These are phyloP conservation scores for Leishmania guyanensis DNA, from an alignment of 208 protist species.

Conservation along the genomic window DNA sequence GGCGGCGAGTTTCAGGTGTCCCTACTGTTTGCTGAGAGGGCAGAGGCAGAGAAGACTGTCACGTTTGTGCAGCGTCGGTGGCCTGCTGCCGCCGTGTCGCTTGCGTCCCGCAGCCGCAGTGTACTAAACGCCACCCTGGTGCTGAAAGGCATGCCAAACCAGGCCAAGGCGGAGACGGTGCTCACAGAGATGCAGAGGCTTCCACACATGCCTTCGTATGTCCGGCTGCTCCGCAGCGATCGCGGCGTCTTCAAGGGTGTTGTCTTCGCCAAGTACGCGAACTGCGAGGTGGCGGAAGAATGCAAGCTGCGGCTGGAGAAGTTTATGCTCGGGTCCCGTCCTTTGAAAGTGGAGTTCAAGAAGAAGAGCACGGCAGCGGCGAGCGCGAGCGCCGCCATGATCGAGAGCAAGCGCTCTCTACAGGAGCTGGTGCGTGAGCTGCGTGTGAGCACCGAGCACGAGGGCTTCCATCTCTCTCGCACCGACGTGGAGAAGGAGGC, in stretches of 20 bases:
- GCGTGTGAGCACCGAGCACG: slow-evolving; percentile 76
- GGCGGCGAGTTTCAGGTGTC: slow-evolving; percentile 56
- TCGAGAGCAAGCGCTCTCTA: slow-evolving; percentile 42
- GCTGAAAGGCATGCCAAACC: slow-evolving; percentile 76
- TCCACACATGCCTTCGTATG: slow-evolving; percentile 74
- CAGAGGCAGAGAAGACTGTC: slow-evolving; percentile 64
- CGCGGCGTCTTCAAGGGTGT: slow-evolving; percentile 85
- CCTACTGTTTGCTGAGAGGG: slow-evolving; percentile 73
- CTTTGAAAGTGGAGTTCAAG: slow-evolving; percentile 86
- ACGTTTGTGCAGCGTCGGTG: slow-evolving; percentile 64
- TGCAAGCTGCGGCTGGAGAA: slow-evolving; percentile 87
- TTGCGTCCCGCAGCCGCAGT: slow-evolving; percentile 61
- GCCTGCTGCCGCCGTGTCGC: slow-evolving; percentile 46
- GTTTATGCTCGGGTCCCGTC: slow-evolving; percentile 53
- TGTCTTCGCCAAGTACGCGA: slow-evolving; percentile 86
- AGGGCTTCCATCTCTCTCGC: slow-evolving; percentile 68
- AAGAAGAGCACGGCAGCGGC: slow-evolving; percentile 51
- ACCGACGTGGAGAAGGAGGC: slow-evolving; percentile 68
- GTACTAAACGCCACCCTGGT: slow-evolving; percentile 78
- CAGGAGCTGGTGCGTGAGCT: slow-evolving; percentile 79
- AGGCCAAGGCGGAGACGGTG: slow-evolving; percentile 66
- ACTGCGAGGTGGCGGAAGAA: slow-evolving; percentile 92
- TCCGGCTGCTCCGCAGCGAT: slow-evolving; percentile 80
- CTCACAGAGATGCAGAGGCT: slow-evolving; percentile 64
- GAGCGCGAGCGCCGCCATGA: slow-evolving; percentile 2